Evolutionary conservation across 495 filamentous ascomycete species (phyloP), one percentile per base, ranked within the genome.

Genomic region (Apodospora peruviana): DNA sequence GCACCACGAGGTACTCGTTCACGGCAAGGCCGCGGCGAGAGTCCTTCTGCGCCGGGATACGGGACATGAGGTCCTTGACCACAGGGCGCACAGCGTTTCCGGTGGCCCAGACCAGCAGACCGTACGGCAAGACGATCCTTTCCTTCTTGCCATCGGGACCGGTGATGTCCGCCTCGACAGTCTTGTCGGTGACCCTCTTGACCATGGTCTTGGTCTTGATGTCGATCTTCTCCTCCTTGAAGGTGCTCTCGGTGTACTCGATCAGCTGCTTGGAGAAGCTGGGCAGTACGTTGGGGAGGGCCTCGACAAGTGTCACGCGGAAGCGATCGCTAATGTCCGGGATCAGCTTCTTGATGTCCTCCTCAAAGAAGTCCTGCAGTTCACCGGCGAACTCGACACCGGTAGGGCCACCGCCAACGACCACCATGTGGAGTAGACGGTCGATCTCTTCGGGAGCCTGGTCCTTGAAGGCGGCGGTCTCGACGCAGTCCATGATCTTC

Each of bases 261-360:
- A 97, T 97, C 55, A 99, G 77, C 66, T 95, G 88, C 79, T 97
- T 97, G 66, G 90, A 95, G 80, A 99, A 99, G 85, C 89, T 93
- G 58, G 93, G 93, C 29, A 98, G 81, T 29, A 97, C 94, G 67
- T 94, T 96, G 50, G 93, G 93, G n/a, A 97, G 82, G 48, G 94
- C 93, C 74, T 99, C 93, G 55, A 97, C 89, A 19, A 99, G 84
- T 43, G 93, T 99, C 41, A 99, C 91, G 52, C 90, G 84, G 81
- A 99, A 96, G 69, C 90, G 87, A 59, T 91, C 82, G 64, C 82
- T 76, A 70, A 97, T 95, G 46, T 95, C 91, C 29, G 93, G 93
- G 56, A 97, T 86, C 82, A 94, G 95, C 76, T 96, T 96, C 79
- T 86, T 88, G 60, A 99, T 80, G 67, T 99, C 94, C 52, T 95